Base-by-base conservation (phyloP, 306 rosid genomes). In the Vachellia collinsii region DNA sequence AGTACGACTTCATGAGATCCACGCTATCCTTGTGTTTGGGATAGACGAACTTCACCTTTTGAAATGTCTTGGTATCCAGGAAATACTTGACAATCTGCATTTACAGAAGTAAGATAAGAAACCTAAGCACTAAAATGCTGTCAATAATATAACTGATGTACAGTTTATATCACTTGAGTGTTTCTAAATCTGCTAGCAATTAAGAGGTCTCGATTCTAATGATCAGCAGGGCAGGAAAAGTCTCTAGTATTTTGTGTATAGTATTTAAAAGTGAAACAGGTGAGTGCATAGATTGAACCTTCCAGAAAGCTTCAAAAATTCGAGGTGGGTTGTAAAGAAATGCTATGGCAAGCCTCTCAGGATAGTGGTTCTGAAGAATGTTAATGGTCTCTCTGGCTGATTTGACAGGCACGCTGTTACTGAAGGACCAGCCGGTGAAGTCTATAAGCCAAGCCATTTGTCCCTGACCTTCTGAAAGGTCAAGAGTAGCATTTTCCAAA, bases 41-140 rank as follows among this genome's bases (percentile, higher is more conserved):
- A 84, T 90, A 94, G 16, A 92, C 92, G 79, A 94, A 92, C 84
- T 91, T 91, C 84, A 94, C 94, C 84, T 94, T 94, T 70, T 92
- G 92, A 84, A 90, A 92, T 72, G 98, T 92, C 85, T 91, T 94
- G 79, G 79, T 79, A 61, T 92, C 97, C 93, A 94, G 80, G 83
- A 94, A 92, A 79, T 88, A 94, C 88, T 92, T 92, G 64, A 92
- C 94, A 72, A 92, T 86, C 97, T 94, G 89, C 87, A 86, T 50
- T 47, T 80, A 65, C 8, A 77, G 17, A 78, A 85, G 22, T 43
- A 72, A 16, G 80, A 68, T 19, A 10, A 66, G n/a, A 8, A 75
- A 70, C 17, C 54, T 72, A 13, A 7, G 36, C 39, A 6, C 74
- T 39, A 23, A 53, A 59, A 78, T 70, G 42, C 51, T 56, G 56